Conservation (phyloP, 352 stramenopile species). For the Thraustotheca clavata region DNA sequence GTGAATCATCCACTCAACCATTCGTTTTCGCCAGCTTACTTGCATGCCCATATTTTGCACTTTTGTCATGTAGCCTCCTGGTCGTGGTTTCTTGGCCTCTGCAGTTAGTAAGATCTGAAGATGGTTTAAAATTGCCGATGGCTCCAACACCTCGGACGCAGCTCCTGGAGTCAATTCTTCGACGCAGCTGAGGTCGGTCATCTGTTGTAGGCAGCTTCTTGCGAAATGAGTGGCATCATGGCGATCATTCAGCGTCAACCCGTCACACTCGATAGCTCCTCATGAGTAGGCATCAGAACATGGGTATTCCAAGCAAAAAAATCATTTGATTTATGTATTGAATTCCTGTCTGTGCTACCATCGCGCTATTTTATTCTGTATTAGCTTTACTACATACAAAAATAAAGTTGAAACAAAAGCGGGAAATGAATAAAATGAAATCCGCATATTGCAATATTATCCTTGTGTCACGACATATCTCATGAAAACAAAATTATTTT, state of each 20-base stretch:
- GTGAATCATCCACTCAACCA: constrained; percentile 76
- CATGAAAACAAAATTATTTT: too few relatives aligned
- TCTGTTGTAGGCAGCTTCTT: not conserved
- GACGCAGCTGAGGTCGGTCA: constrained; percentile 6
- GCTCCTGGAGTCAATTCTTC: not conserved
- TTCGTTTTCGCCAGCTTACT: constrained; percentile 48
- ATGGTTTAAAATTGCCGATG: not conserved
- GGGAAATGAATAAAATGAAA: not conserved
- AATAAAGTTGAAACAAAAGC: not conserved
- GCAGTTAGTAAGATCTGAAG: not conserved
- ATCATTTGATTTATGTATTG: not conserved
- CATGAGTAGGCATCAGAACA: too few relatives aligned
- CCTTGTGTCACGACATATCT: too few relatives aligned
- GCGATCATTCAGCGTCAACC: not conserved
- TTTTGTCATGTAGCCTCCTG: constrained; percentile 35
- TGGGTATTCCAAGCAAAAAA: too few relatives aligned
- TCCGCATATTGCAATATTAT: not conserved
- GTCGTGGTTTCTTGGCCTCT: constrained; percentile 20
- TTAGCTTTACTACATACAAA: not conserved
- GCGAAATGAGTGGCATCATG: constrained; percentile 14
- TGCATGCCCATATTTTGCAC: constrained; percentile 60
- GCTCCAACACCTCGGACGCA: not conserved
- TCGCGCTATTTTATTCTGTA: not conserved
- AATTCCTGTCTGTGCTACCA: not conserved
- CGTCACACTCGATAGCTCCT: constrained; percentile 3